Percentiles rank a stretch among this genome's conserved stretches.
Conservation (phyloP, 306 rosid species). For the Glycyrrhiza uralensis region DNA sequence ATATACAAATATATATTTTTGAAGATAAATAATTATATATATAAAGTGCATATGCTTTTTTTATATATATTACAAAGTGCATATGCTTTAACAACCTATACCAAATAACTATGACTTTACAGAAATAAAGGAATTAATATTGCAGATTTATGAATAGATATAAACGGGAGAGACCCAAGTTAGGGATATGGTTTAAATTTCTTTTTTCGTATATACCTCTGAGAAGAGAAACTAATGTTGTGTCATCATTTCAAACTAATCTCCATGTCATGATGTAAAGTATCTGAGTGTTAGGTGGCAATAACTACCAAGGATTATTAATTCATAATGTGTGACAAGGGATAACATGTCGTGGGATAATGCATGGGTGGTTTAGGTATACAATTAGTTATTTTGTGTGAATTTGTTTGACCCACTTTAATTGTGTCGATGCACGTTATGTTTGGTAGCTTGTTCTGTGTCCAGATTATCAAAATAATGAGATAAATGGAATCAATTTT, state of each 20-base stretch:
- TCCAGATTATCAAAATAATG: not conserved
- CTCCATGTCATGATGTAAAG: not conserved
- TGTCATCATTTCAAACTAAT: not conserved
- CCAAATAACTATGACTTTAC: conserved; percentile 26
- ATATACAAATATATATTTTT: too few species aligned
- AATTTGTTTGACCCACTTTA: not conserved
- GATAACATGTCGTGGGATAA: not conserved
- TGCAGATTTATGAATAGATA: not conserved
- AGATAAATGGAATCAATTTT: not conserved
- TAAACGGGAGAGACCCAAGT: not conserved
- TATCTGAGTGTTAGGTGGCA: conserved; percentile 19
- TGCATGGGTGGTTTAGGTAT: conserved; percentile 11
- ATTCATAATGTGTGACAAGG: conserved; percentile 4
- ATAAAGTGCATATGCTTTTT: too few species aligned
- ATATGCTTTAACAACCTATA: not conserved
- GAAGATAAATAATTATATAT: too few species aligned
- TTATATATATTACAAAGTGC: too few species aligned
- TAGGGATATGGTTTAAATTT: not conserved
- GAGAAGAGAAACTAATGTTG: not conserved
- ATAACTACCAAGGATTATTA: not conserved
- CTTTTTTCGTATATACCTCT: not conserved
- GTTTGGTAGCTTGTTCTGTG: not conserved
- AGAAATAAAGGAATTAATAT: not conserved
- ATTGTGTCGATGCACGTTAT: conserved; percentile 1
- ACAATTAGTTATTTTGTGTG: not conserved